Percentiles rank a stretch among this genome's conserved stretches.
Evolutionary conservation across 2,329 filamentous ascomycete species (phyloP).

Genomic region (Exophiala aquamarina): DNA sequence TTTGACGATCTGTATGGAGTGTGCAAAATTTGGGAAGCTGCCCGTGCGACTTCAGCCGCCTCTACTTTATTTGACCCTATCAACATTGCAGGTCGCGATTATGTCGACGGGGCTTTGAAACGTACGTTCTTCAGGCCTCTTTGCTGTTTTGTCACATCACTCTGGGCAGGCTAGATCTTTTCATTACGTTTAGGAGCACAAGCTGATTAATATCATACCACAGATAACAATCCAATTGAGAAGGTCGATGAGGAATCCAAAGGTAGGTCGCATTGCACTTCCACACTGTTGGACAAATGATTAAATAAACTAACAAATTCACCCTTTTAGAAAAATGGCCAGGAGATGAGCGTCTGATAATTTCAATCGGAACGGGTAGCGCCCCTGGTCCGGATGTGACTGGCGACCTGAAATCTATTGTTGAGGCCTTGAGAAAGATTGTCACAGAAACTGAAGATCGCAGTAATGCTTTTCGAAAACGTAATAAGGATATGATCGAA

Average conservation of each 20-base stretch:
- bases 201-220: no score
- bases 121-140: neutral
- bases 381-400: constrained; percentile 2
- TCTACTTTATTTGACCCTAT: constrained; percentile 32
- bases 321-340: neutral
- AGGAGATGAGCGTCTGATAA: constrained; percentile 1
- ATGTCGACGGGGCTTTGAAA: constrained; percentile 14
- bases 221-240: constrained; percentile 8
- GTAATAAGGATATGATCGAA: neutral
- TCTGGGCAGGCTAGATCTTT: no score
- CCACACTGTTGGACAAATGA: neutral
- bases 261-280: neutral
- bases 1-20: constrained; percentile 2
- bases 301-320: neutral
- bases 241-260: constrained; percentile 7
- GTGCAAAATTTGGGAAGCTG: constrained; percentile 30
- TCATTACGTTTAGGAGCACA: no score
- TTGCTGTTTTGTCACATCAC: no score
- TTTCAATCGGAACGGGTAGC: neutral
- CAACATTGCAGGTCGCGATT: constrained; percentile 14
- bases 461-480: neutral
- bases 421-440: constrained; percentile 6
- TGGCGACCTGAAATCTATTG: neutral
- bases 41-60: constrained; percentile 33
- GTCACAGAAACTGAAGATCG: constrained; percentile 4